Conservation (phyloP, 495 filamentous ascomycete genomes). For the Annulohypoxylon bovei region DNA sequence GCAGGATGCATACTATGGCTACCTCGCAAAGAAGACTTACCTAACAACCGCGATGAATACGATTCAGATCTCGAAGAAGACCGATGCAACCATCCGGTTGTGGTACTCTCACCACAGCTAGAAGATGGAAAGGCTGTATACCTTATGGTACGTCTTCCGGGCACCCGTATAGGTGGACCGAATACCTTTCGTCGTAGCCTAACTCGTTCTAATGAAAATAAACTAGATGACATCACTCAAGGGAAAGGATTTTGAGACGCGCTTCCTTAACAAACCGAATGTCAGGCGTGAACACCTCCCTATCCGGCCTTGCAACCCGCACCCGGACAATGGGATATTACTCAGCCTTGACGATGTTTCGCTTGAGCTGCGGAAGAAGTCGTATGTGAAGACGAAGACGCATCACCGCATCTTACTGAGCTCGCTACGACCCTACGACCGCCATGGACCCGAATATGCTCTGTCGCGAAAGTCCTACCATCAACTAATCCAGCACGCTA, state of each 20-base stretch:
- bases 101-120: constrained; percentile 37
- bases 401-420: constrained; percentile 12
- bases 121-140: constrained; percentile 32
- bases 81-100: constrained; percentile 43
- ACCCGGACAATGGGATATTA: constrained; percentile 47
- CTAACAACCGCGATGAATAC: background rate
- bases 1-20: constrained; percentile 46
- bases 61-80: constrained; percentile 37
- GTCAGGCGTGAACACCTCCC: constrained; percentile 41
- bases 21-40: constrained; percentile 28
- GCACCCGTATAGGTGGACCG: background rate
- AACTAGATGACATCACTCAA: constrained; percentile 47
- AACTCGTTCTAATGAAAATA: background rate
- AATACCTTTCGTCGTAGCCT: background rate
- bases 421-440: constrained; percentile 25
- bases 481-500: constrained; percentile 29
- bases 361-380: constrained; percentile 35
- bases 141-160: constrained; percentile 34
- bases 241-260: constrained; percentile 34
- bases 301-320: constrained; percentile 38
- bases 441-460: constrained; percentile 22
- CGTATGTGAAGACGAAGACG: constrained; percentile 36
- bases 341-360: constrained; percentile 32
- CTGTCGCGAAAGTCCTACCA: constrained; percentile 35
- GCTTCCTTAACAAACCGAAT: constrained; percentile 11